Percentiles rank a stretch among this genome's conserved stretches.
Conservation (phyloP, 257 asterid genomes). For the Parsonsia alboflavescens region DNA sequence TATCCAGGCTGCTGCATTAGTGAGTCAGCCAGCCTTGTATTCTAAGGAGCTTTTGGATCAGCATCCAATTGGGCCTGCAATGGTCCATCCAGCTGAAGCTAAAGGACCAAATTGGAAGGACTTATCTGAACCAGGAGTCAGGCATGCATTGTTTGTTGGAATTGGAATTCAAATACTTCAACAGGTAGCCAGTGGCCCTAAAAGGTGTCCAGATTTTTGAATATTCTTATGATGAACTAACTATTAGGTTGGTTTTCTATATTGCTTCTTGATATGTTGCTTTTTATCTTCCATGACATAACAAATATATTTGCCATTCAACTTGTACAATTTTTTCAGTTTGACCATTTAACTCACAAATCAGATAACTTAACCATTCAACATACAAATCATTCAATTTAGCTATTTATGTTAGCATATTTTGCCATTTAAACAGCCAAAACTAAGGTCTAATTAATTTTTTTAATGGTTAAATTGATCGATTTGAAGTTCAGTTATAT, state of each 20-base stretch:
- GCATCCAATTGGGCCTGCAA: conserved; percentile 42
- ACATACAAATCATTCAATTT: too few relatives aligned
- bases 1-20: conserved; percentile 53
- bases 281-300: neutral
- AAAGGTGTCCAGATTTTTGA: neutral
- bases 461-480: too few relatives aligned
- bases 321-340: too few relatives aligned
- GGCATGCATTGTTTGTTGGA: conserved; percentile 61
- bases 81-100: conserved; percentile 37
- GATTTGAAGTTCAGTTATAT: too few relatives aligned
- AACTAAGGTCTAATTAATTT: too few relatives aligned
- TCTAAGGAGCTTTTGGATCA: conserved; percentile 37
- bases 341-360: too few relatives aligned
- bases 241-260: neutral
- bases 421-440: too few relatives aligned
- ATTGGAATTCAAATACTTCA: conserved; percentile 60
- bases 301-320: too few relatives aligned
- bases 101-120: conserved; percentile 41
- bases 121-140: conserved; percentile 60
- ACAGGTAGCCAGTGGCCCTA: conserved; percentile 39
- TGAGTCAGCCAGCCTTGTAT: conserved; percentile 49
- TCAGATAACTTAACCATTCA: too few relatives aligned
- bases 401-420: too few relatives aligned
- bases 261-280: neutral
- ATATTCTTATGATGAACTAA: neutral